Base-by-base conservation (phyloP, 352 stramenopile species). In the Globisporangium lucens region DNA sequence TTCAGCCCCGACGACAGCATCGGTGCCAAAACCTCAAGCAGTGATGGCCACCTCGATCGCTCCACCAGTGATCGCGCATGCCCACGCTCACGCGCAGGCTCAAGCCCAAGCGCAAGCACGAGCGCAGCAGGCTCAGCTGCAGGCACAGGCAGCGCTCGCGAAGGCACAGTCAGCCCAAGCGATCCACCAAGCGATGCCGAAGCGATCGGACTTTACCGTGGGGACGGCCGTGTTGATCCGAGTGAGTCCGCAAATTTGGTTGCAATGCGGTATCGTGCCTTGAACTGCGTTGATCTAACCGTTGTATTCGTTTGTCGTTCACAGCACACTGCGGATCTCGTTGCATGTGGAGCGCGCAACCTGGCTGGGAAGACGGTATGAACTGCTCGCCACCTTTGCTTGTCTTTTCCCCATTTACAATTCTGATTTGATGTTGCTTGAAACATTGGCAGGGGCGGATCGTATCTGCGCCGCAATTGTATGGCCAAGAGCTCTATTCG, bases 401-500 rank as follows among this genome's bases (percentile, higher is more conserved):
- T n/a, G 12, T 49, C 2, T 61, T 7, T 43, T n/a, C 4, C 43
- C 0, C 15, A 17, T n/a, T 51, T 51, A 20, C 15, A 51, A 24
- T 4, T 22, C 43, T 51, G 43, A 51, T 51, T n/a, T 22, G 43
- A 24, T 51, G 17, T 51, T 51, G 7, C 17, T 51, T 22, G 17
- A 51, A 24, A 51, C 17, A 12, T 29, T 61, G 20, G 17, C 36
- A 82, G 64, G 85, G 85, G 27, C 78, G 82, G 17, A 91, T 93
- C 53, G 85, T 93, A 43, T 83, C 85, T 9, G 80, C 83, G 4
- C 83, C 83, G 20, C 85, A 91, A 67, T 73, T 93, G 33, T 93
- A 91, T 56, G 83, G 83, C 2, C 85, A 91, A 49, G 85, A 93
- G 41, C 80, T 93, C 38, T 93, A 83, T 65, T 93, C 85, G 7